Base-by-base conservation (phyloP, 2,329 filamentous ascomycete genomes). In the Calonectria hawksworthii region DNA sequence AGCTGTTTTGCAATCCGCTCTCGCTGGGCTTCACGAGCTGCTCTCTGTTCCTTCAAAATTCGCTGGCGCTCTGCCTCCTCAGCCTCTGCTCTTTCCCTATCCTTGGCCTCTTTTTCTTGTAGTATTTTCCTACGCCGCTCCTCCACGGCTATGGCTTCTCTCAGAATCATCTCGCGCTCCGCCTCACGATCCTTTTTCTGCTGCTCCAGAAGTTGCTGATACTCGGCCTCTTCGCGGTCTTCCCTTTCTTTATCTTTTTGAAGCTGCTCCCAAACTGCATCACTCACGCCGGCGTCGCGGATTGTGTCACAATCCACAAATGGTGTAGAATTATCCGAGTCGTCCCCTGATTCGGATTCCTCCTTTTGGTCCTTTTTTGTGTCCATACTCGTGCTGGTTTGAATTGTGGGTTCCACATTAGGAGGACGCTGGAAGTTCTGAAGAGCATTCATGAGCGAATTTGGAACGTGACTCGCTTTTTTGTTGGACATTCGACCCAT, bases 221-320 rank as follows among this genome's bases (percentile, higher is more conserved):
- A 84, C 32, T 87, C 84, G 4, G 81, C 79, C 10, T 89, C 84
- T 0, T 83, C 83, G 0, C 83, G 82, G 2, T 83, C 74, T 41
- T 86, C 86, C 0, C 84, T 85, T 28, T 82, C 75, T 26, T 83
- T 85, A 81, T 93, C 90, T 1, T 74, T 78, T 74, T 92, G 87
- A 0, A 94, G 89, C 77, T 93, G 90, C 2, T 88, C 83, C 93
- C 93, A 94, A 1, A 91, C 84, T 8, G 83, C 89, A 63, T 94
- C 91, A 6, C 86, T 89, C 0, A 94, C 92, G 0, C 90, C 90
- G 0, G 86, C 81, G 73, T 94, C 93, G 16, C 92, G 87, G 6
- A 78, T 72, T n/a, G 51, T 8, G 0, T 38, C 26, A 14, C 14
- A 26, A 28, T 13, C 7, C 3, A 3, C 1, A n/a, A 36, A 13